phyloP scores from a whole-genome alignment of 2,329 filamentous ascomycete species.

The Phialophora macrospora region DNA sequence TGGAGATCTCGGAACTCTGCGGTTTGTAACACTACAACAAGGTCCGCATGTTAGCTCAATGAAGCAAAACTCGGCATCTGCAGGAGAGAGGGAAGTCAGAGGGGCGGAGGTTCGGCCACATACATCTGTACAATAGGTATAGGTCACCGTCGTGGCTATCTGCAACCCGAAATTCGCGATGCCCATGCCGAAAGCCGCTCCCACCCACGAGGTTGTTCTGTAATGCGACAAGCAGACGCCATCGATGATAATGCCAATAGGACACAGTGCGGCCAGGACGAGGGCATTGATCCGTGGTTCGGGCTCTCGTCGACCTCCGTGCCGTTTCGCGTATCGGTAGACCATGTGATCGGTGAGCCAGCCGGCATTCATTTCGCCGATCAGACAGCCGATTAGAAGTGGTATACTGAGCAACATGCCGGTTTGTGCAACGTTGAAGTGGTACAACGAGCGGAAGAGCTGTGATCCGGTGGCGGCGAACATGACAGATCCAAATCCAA shows the following conservation, averaged over 20 bases:
- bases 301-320: conserved; percentile 27
- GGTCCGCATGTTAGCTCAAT: conserved; percentile 8
- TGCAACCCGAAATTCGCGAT: conserved; percentile 38
- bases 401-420: conserved; percentile 40
- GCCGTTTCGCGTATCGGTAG: conserved; percentile 27
- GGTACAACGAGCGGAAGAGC: conserved; percentile 37
- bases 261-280: conserved; percentile 36
- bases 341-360: conserved; percentile 31
- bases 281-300: conserved; percentile 29
- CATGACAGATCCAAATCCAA: conserved; percentile 40
- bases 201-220: conserved; percentile 43
- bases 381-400: conserved; percentile 38
- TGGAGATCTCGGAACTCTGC: conserved; percentile 45
- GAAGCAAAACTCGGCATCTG: background rate
- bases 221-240: conserved; percentile 41
- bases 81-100: background rate
- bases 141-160: conserved; percentile 2
- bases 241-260: conserved; percentile 42
- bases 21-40: conserved; percentile 44
- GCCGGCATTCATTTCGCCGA: conserved; percentile 40
- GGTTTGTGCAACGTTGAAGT: conserved; percentile 39
- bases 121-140: conserved; percentile 46
- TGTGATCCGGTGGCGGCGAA: conserved; percentile 40
- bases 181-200: conserved; percentile 46
- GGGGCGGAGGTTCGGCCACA: background rate